phyloP scores from a whole-genome alignment of 352 stramenopile genomes.

The Phytophthora capsici region DNA sequence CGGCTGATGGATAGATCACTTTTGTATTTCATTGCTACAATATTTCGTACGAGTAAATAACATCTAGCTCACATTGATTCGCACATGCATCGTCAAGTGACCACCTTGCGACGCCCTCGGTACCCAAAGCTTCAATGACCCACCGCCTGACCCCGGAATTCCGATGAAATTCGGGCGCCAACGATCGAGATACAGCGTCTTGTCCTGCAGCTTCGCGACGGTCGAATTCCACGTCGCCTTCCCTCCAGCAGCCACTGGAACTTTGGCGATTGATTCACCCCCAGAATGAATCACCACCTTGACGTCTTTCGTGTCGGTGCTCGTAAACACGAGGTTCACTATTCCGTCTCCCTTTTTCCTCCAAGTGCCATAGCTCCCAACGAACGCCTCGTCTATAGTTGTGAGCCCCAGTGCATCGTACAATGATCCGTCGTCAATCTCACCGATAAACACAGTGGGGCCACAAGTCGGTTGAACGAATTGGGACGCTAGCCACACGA shows the following conservation, averaged over 20 bases:
- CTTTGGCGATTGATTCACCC: slow-evolving; percentile 16
- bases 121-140: slow-evolving; percentile 31
- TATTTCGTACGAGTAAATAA: slow-evolving; percentile 4
- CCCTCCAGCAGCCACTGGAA: slow-evolving; percentile 11
- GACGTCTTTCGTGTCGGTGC: slow-evolving; percentile 30
- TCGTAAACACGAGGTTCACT: slow-evolving; percentile 29
- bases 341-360: slow-evolving; percentile 24
- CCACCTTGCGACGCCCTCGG: slow-evolving; percentile 21
- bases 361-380: slow-evolving; percentile 30
- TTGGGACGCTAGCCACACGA: slow-evolving; percentile 32
- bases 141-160: slow-evolving; percentile 17
- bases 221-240: slow-evolving; percentile 26
- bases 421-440: slow-evolving; percentile 34
- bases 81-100: slow-evolving; percentile 30
- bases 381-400: slow-evolving; percentile 26
- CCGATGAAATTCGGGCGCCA: slow-evolving; percentile 26
- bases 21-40: slow-evolving; percentile 7
- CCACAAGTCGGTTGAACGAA: slow-evolving; percentile 31
- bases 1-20: neutral
- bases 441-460: slow-evolving; percentile 27
- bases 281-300: slow-evolving; percentile 33
- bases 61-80: slow-evolving; percentile 36
- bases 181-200: slow-evolving; percentile 30
- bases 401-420: slow-evolving; percentile 25
- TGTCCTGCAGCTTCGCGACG: slow-evolving; percentile 23